Base-by-base conservation (phyloP, 306 rosid genomes). In the Albizia julibrissin region DNA sequence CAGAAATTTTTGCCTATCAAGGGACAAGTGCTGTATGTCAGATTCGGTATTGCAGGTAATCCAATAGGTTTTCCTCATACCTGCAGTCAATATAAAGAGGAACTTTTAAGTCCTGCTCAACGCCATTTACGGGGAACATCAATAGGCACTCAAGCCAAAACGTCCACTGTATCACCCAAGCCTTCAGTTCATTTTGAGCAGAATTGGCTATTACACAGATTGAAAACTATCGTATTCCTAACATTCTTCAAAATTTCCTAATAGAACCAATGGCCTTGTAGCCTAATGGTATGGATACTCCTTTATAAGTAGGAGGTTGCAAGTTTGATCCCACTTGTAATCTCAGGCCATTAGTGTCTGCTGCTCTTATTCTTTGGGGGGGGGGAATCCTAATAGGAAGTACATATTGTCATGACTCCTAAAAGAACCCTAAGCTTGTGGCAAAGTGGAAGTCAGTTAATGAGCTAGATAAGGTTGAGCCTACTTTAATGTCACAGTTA, bases 11-110 rank as follows among this genome's bases (percentile, higher is more conserved):
- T 83, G 84, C 85, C 90, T 89, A 85, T 95, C 99, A 78, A 95
- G 92, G 71, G 98, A 88, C 77, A 95, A 88, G 88, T 92, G 94
- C 40, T 92, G 96, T 86, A 92, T 84, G 83, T 93, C 97, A 42
- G 97, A 95, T 85, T 93, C 98, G 24, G 87, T 91, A 82, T 93
- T 95, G 97, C 98, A 95, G 61, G 90, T 87, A 83, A 92, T 91
- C 96, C 98, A 91, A 77, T 93, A 95, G 59, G 91, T 77, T 83
- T 95, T 92, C 78, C 87, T 91, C 93, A 93, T 85, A 70, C 99
- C 99, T 95, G 90, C 87, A 88, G 76, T 81, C 64, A 34, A 75
- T 56, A 83, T 67, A 75, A 52, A 58, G 34, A 42, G 34, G 14
- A 81, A 54, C 2, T 9, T 79, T 43, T 15, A 82, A 72, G 77